Evolutionary conservation across 169 alveolate species (phyloP).

Genomic region (Plasmodium adleri): DNA sequence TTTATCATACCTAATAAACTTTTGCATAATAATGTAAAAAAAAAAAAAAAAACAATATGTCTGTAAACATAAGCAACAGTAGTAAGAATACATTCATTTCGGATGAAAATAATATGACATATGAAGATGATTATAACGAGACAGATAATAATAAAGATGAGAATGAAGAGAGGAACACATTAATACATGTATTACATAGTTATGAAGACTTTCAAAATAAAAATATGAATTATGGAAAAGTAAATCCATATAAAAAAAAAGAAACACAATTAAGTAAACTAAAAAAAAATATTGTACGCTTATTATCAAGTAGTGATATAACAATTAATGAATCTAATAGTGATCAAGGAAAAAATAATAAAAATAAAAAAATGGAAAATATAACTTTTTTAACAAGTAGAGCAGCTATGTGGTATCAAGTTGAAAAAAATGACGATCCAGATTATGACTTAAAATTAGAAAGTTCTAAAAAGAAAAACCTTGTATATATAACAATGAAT

Average conservation of each 20-base stretch:
- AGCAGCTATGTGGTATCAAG: constrained; percentile 73
- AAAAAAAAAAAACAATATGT: constrained; percentile 5
- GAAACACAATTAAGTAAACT: constrained; percentile 45
- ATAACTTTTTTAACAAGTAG: constrained; percentile 41
- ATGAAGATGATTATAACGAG: constrained; percentile 16
- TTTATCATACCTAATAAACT: background rate
- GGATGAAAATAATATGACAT: constrained; percentile 2
- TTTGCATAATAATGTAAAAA: background rate
- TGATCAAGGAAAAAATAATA: background rate
- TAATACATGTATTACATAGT: constrained; percentile 70
- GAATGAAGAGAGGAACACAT: constrained; percentile 32
- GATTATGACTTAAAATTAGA: constrained; percentile 58
- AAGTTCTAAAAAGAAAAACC: constrained; percentile 48
- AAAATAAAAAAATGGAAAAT: background rate
- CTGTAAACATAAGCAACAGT: constrained; percentile 3
- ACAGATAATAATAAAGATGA: constrained; percentile 14
- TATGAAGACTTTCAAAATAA: constrained; percentile 75
- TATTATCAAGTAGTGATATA: constrained; percentile 48
- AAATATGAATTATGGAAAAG: constrained; percentile 53
- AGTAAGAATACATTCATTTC: background rate
- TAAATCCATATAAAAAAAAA: constrained; percentile 54
- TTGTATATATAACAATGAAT: constrained; percentile 5
- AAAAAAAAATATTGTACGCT: constrained; percentile 13
- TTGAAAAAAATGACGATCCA: constrained; percentile 67
- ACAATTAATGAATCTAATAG: background rate